Conservation (phyloP, 768 basidiomycete species). For the Podaxis pistillaris region DNA sequence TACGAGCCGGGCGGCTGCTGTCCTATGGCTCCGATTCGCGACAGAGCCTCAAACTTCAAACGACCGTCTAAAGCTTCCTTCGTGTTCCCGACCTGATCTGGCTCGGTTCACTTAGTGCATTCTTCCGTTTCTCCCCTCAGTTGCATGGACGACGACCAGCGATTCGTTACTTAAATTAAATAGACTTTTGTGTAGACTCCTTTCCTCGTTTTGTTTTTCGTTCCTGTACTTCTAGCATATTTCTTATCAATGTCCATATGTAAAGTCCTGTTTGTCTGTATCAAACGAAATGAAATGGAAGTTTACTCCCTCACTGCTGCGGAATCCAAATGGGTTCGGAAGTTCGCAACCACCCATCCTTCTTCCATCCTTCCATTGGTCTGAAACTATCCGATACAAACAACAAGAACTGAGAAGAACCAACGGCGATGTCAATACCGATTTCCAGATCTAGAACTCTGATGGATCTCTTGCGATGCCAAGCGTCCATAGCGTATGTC, state of each 20-base stretch:
- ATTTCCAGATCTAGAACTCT: not conserved
- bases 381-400: not conserved
- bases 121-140: not conserved
- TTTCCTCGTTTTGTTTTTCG: not conserved
- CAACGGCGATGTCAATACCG: too few species aligned
- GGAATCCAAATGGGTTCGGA: not conserved
- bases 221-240: not conserved
- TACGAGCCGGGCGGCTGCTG: slow-evolving; percentile 22
- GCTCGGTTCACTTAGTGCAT: not conserved
- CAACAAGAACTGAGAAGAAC: not conserved
- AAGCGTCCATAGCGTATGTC: not conserved
- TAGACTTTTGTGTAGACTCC: not conserved
- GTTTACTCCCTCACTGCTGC: not conserved
- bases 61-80: slow-evolving; percentile 4
- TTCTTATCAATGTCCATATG: not conserved
- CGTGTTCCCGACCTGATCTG: not conserved
- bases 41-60: slow-evolving; percentile 8
- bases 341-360: not conserved
- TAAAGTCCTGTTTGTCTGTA: not conserved
- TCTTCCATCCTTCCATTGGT: not conserved
- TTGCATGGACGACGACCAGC: not conserved
- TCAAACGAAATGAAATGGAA: not conserved
- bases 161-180: not conserved
- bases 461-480: not conserved
- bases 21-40: slow-evolving; percentile 8